Conservation (phyloP, 23 red algal genomes). For the Rhodosorus marinus region DNA sequence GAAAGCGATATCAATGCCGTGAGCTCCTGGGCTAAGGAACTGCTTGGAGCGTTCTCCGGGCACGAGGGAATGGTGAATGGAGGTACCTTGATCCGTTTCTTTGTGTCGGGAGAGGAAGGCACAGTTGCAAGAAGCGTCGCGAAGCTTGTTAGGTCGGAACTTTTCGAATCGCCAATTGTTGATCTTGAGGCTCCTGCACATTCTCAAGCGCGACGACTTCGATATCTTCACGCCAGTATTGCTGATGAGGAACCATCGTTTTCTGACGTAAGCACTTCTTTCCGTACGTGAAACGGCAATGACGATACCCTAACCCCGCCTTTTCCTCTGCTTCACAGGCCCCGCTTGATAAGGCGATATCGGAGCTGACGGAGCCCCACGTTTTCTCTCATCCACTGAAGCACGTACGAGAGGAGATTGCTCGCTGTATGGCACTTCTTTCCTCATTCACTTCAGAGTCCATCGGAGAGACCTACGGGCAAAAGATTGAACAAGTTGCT, state of each 20-base stretch:
- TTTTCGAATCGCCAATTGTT: conserved; percentile 20
- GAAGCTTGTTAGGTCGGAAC: too few species aligned
- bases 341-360: too few species aligned
- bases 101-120: conserved; percentile 11
- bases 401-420: conserved; percentile 55
- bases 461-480: background rate
- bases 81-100: conserved; percentile 30
- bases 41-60: conserved; percentile 33
- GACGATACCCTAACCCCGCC: too few species aligned
- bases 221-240: conserved; percentile 38
- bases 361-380: conserved; percentile 2
- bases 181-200: conserved; percentile 30
- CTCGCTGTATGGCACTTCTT: conserved; percentile 12
- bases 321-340: too few species aligned
- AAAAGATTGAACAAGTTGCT: conserved; percentile 8
- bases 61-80: conserved; percentile 40
- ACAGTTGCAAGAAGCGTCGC: conserved; percentile 23
- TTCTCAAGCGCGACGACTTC: conserved; percentile 35
- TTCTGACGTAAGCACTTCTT: too few species aligned
- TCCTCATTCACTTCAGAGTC: conserved; percentile 10
- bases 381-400: conserved; percentile 52
- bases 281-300: too few species aligned
- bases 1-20: too few species aligned
- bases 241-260: too few species aligned
- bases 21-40: background rate